A percentile compares a stretch with the other conserved stretches of the same genome.
These are phyloP conservation scores for Tylopilus cervinicoccineus DNA, from an alignment of 768 basidiomycete species.

Conservation along the genomic window DNA sequence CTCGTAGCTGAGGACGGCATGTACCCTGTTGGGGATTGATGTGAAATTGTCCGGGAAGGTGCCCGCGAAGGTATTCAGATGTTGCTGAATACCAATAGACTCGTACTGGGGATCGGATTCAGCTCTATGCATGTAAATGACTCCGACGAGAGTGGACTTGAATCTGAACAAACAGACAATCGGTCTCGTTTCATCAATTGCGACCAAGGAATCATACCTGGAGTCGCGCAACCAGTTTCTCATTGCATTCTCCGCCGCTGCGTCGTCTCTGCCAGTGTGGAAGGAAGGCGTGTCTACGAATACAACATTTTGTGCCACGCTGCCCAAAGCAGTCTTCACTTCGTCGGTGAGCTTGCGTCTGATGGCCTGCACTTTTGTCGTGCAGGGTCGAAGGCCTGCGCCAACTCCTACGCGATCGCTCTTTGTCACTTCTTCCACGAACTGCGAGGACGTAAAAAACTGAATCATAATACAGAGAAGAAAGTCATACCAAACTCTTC, in stretches of 20 bases:
- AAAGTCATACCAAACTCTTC: conserved; percentile 14
- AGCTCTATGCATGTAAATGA: conserved; percentile 14
- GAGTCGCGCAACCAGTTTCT: conserved; percentile 5
- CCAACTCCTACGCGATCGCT: not conserved
- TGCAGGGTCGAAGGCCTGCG: not conserved
- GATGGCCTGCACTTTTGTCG: conserved; percentile 5
- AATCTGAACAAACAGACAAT: conserved; percentile 2
- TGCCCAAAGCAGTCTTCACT: not conserved
- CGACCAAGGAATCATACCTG: not conserved
- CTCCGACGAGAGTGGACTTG: conserved; percentile 6
- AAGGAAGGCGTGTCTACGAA: conserved; percentile 24
- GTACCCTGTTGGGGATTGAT: no score
- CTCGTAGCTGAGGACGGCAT: conserved; percentile 9
- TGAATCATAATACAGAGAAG: not conserved
- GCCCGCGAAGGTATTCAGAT: conserved; percentile 6
- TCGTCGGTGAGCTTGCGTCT: no score
- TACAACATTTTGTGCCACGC: conserved; percentile 5
- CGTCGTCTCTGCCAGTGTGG: no score
- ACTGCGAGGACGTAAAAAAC: conserved; percentile 1
- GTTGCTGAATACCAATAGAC: not conserved
- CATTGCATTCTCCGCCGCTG: not conserved
- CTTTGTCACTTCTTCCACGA: conserved; percentile 3
- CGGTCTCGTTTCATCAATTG: not conserved
- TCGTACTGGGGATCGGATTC: not conserved
- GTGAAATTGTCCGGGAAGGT: conserved; percentile 3